These are phyloP conservation scores for Mollisiaceae sp. DNA, from an alignment of 2,329 filamentous ascomycete species.

Conservation along the genomic window DNA sequence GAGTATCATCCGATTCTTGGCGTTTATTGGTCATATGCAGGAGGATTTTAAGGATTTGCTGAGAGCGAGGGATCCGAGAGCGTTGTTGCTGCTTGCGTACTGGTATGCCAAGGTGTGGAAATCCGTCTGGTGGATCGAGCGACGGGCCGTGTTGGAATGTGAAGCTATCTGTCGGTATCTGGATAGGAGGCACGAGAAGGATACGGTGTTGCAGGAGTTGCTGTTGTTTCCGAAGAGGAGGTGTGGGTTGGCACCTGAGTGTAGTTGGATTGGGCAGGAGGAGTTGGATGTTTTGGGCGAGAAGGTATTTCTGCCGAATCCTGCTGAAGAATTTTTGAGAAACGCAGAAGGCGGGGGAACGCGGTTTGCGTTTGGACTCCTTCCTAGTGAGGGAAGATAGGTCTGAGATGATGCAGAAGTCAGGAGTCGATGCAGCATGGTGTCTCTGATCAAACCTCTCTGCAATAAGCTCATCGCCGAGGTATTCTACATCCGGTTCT, in stretches of 20 bases:
- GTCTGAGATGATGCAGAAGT: too few species aligned
- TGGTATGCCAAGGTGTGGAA: constrained; percentile 58
- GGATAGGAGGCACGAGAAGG: constrained; percentile 40
- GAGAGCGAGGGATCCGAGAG: constrained; percentile 55
- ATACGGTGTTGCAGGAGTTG: constrained; percentile 8
- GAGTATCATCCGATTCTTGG: constrained; percentile 52
- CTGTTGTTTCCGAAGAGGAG: constrained; percentile 8
- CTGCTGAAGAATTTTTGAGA: not conserved
- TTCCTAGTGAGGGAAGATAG: too few species aligned
- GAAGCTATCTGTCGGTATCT: constrained; percentile 54
- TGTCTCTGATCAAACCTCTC: too few species aligned
- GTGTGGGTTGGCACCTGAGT: not conserved
- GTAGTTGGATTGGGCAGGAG: not conserved
- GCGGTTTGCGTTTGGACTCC: too few species aligned
- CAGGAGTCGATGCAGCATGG: too few species aligned
- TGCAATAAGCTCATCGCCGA: too few species aligned
- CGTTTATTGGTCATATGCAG: constrained; percentile 53
- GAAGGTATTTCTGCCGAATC: not conserved
- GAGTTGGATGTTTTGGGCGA: not conserved
- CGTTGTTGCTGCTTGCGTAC: constrained; percentile 59
- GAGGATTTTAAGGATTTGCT: constrained; percentile 52
- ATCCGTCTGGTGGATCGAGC: constrained; percentile 54
- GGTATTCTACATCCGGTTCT: too few species aligned
- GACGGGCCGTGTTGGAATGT: constrained; percentile 54
- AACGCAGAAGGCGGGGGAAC: too few species aligned